Evolutionary conservation across 202 grass and related monocot species (phyloP).

Genomic region (Setaria italica): DNA sequence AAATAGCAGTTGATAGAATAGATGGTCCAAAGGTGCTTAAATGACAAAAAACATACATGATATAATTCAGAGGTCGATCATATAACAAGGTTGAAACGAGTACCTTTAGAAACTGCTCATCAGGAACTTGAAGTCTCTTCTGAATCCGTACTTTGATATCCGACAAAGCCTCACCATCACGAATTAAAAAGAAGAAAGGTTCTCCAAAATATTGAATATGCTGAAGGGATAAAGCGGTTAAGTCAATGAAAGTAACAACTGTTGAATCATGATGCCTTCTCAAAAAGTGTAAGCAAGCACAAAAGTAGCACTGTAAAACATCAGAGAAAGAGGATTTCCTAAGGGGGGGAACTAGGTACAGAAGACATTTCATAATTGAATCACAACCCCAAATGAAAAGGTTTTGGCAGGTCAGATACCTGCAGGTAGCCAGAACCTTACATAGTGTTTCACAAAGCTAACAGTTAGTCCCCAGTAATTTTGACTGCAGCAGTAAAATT

Average conservation of each 20-base stretch:
- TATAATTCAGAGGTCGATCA: slow-evolving; percentile 7
- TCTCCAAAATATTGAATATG: slow-evolving; percentile 61
- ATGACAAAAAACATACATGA: slow-evolving; percentile 10
- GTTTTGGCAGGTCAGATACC: background rate
- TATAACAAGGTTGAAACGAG: background rate
- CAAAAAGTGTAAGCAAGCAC: slow-evolving; percentile 3
- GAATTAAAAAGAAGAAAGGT: slow-evolving; percentile 73
- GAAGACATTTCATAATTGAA: background rate
- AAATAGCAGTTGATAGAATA: background rate
- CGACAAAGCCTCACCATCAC: slow-evolving; percentile 60
- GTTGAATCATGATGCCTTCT: slow-evolving; percentile 2
- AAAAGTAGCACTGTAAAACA: background rate
- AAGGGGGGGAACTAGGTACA: background rate
- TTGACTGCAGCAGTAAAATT: background rate
- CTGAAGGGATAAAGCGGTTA: slow-evolving; percentile 44
- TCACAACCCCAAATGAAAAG: background rate
- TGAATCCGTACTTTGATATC: slow-evolving; percentile 72
- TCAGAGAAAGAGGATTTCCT: background rate
- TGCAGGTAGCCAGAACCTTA: background rate
- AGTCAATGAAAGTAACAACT: slow-evolving; percentile 11
- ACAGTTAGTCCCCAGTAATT: background rate
- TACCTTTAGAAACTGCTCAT: slow-evolving; percentile 70
- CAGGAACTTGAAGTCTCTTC: slow-evolving; percentile 70
- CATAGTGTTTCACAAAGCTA: background rate
- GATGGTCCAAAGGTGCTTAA: background rate